phyloP scores from a whole-genome alignment of 73 alveolate species.

The Paramecium sexaurelia region DNA sequence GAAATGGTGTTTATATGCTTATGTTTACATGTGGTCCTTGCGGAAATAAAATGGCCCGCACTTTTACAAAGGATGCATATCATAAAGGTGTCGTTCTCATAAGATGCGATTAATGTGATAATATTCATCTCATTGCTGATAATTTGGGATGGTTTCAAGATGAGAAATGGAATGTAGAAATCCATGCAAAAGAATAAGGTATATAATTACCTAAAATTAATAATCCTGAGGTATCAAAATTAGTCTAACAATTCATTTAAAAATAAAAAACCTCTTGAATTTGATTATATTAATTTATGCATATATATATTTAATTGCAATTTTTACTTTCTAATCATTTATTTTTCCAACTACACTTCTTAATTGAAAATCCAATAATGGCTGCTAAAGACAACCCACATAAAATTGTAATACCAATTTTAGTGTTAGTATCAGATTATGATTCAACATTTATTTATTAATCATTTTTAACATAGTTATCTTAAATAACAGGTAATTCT shows the following conservation, averaged over 20 bases:
- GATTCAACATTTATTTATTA: not conserved
- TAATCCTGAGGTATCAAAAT: constrained; percentile 61
- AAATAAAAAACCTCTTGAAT: not conserved
- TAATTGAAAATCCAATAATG: not conserved
- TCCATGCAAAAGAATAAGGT: constrained; percentile 74
- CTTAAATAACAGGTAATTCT: not conserved
- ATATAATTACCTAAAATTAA: constrained; percentile 61
- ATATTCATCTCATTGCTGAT: constrained; percentile 90
- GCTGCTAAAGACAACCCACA: not conserved
- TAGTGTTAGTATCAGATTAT: not conserved
- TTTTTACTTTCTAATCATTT: not conserved
- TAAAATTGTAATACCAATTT: not conserved
- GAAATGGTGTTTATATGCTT: constrained; percentile 7
- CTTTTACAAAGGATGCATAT: constrained; percentile 74
- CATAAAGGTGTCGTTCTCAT: constrained; percentile 88
- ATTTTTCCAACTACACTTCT: not conserved
- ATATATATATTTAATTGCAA: not conserved
- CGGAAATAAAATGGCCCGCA: constrained; percentile 57
- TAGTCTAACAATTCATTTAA: constrained; percentile 24
- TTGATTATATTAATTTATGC: not conserved
- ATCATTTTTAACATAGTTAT: not conserved
- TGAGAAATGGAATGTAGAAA: constrained; percentile 79
- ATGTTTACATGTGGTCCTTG: constrained; percentile 66
- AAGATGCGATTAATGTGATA: constrained; percentile 89
- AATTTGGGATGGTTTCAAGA: constrained; percentile 90